phyloP scores from a whole-genome alignment of 2,329 filamentous ascomycete genomes.

The Myriosclerotinia curreyana region DNA sequence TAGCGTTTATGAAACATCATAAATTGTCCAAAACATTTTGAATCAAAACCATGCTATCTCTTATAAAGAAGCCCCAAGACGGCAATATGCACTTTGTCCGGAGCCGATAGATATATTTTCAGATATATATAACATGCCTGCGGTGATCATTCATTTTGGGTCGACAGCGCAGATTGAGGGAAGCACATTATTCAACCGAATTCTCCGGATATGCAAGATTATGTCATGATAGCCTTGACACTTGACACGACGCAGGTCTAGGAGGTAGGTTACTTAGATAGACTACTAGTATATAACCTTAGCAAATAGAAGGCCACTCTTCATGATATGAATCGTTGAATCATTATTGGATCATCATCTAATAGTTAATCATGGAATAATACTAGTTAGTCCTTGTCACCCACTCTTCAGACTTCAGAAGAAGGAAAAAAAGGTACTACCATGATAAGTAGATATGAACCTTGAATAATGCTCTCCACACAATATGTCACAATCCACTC shows the following conservation, averaged over 20 bases:
- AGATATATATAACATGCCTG: conserved; percentile 11
- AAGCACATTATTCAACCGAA: neutral
- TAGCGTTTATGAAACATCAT: conserved; percentile 6
- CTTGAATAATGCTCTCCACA: conserved; percentile 8
- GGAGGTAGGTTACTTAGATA: too few relatives aligned
- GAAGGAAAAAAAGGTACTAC: neutral
- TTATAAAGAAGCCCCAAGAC: neutral
- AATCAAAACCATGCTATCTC: neutral
- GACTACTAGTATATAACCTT: too few relatives aligned
- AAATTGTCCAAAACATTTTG: neutral
- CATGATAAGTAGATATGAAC: neutral
- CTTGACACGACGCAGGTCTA: neutral
- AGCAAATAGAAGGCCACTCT: too few relatives aligned
- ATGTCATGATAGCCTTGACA: neutral
- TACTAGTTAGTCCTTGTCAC: too few relatives aligned
- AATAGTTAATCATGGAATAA: too few relatives aligned
- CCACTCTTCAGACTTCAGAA: too few relatives aligned
- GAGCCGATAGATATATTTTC: too few relatives aligned
- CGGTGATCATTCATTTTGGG: conserved; percentile 5
- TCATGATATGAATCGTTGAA: neutral
- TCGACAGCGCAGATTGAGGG: neutral
- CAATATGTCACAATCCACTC: neutral
- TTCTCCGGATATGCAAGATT: conserved; percentile 19
- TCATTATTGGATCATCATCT: neutral
- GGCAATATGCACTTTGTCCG: neutral